phyloP scores from a whole-genome alignment of 2,329 filamentous ascomycete species.

The Aureobasidium vineae region DNA sequence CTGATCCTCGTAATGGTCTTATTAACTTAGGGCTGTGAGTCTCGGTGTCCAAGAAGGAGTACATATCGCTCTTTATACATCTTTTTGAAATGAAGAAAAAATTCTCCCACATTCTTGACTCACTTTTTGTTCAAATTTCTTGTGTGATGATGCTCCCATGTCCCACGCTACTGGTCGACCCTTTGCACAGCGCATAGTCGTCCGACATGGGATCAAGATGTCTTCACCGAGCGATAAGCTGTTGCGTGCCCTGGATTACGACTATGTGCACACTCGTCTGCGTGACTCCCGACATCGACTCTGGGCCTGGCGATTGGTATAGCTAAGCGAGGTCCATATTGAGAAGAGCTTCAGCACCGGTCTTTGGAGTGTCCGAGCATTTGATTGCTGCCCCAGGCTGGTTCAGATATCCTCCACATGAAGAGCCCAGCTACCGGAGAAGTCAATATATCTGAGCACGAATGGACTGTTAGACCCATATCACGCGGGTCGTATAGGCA shows the following conservation, averaged over 20 bases:
- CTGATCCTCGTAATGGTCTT: constrained; percentile 65
- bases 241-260: no score
- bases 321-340: not conserved
- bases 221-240: no score
- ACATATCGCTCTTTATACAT: constrained; percentile 44
- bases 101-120: no score
- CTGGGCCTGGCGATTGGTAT: not conserved
- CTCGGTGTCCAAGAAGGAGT: constrained; percentile 69
- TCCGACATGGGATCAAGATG: no score
- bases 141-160: no score
- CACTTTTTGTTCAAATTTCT: no score
- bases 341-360: not conserved
- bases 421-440: not conserved
- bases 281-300: not conserved
- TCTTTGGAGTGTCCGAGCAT: not conserved
- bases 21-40: constrained; percentile 69
- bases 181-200: no score
- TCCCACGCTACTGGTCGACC: no score
- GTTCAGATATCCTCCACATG: not conserved
- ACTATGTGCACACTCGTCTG: no score
- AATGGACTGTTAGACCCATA: not conserved
- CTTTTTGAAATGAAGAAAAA: not conserved
- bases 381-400: not conserved
- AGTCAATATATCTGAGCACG: not conserved
- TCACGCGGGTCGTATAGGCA: not conserved